Conservation (phyloP, 2,329 filamentous ascomycete genomes). For the Fusarium vanettenii region DNA sequence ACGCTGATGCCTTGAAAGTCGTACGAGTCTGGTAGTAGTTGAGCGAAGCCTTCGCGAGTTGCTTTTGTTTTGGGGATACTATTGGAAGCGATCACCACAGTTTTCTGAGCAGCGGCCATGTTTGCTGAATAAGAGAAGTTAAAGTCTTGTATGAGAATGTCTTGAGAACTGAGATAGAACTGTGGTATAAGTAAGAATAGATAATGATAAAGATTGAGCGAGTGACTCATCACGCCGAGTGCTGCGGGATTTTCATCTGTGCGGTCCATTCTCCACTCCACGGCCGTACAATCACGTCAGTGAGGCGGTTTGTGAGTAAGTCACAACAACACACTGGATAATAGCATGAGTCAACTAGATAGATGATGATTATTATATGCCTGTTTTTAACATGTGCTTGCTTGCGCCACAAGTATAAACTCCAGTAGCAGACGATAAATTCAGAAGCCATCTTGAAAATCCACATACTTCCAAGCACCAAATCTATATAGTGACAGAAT, state of each 20-base stretch:
- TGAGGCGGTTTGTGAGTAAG: background rate
- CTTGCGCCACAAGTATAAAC: background rate
- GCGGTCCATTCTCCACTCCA: background rate
- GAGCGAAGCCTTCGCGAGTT: constrained; percentile 49
- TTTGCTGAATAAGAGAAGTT: background rate
- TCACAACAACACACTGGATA: background rate
- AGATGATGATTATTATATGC: background rate
- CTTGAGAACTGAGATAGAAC: background rate
- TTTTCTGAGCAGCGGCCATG: constrained; percentile 6
- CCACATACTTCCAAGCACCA: background rate
- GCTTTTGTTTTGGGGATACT: constrained; percentile 56
- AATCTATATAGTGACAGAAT: background rate
- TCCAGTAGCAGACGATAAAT: background rate
- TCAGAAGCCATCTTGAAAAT: background rate
- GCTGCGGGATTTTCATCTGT: background rate
- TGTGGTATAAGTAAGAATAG: background rate
- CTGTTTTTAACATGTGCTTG: background rate
- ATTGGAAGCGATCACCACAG: constrained; percentile 50
- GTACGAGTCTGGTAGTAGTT: constrained; percentile 49
- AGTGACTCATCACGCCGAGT: background rate
- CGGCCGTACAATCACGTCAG: background rate
- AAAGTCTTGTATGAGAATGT: background rate
- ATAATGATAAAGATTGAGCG: background rate
- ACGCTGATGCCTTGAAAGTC: constrained; percentile 47
- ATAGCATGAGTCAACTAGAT: background rate